phyloP scores from a whole-genome alignment of 345 rosid species.

The Nephelium lappaceum region DNA sequence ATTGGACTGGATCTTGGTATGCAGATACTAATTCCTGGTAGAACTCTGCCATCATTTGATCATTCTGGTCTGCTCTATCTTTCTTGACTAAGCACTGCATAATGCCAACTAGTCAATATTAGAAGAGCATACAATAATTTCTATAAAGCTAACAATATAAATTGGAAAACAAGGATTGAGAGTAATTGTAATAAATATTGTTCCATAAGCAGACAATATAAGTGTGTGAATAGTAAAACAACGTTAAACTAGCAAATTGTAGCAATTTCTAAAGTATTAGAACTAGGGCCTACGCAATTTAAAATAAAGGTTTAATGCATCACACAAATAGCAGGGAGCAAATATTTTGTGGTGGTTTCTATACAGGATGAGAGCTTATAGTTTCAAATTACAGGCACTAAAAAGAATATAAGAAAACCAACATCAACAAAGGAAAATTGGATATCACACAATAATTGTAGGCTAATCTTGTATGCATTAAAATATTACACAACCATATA shows the following conservation, averaged over 20 bases:
- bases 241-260: background rate
- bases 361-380: background rate
- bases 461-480: background rate
- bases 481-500: background rate
- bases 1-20: slow-evolving; percentile 66
- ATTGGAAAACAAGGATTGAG: background rate
- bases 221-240: background rate
- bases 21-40: slow-evolving; percentile 56
- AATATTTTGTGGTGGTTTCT: background rate
- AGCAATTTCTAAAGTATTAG: background rate
- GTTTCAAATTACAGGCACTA: background rate
- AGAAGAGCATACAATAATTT: background rate
- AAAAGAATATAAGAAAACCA: background rate
- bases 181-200: background rate
- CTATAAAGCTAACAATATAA: background rate
- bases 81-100: slow-evolving; percentile 78
- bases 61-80: slow-evolving; percentile 66
- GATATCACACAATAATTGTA: background rate
- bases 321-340: background rate
- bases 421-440: background rate
- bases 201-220: background rate
- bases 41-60: slow-evolving; percentile 58
- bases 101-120: slow-evolving; percentile 21
- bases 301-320: background rate
- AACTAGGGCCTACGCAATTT: background rate